Evolutionary conservation across 768 basidiomycete genomes (phyloP), one percentile per base, ranked within the genome.

Genomic region (Lentinula raphanica): DNA sequence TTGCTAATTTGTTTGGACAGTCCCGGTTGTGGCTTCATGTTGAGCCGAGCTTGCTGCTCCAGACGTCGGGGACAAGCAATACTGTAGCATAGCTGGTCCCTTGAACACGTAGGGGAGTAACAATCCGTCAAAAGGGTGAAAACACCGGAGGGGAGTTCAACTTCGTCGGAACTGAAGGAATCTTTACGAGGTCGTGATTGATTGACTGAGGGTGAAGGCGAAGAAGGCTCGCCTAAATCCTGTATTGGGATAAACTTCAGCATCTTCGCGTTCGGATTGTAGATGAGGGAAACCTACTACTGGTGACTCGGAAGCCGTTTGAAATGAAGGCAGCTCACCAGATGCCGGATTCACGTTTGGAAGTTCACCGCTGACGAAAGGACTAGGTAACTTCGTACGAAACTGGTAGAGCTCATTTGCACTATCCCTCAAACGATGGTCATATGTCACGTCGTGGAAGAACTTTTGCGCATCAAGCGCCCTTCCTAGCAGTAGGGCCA

Each of bases 381-480:
- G 92, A 66, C 87, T 92, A 5, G 87, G 82, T 38, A 97, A 68
- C 66, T 87, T 85, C 48, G 91, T 87, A 62, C 86, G 80, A 72
- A 99, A 98, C 68, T 96, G 94, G 72, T 98, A 99, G 29, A 99
- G 73, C 72, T 99, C 97, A 60, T 81, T 80, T 0, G 86, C 76
- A 65, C 86, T 93, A 72, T 98, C 97, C 51, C 97, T 78, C 58
- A 99, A 70, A 13, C 96, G 88, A 70, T 99, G 97, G 67, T 98
- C 96, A 68, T 98, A 99, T 8, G 97, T 98, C 63, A 99, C 97
- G 67, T 98, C 97, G 67, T 99, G 97, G 69, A 99, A 98, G 74
- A 94, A 98, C 74, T 98, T 98, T 71, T 98, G 97, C 8, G 95
- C 90, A 67, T 98, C 97, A 54, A 99, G 77, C 2, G 97, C 94